Evolutionary conservation across 140 eudicot genomes (phyloP).

Genomic region (Erigeron philadelphicus): DNA sequence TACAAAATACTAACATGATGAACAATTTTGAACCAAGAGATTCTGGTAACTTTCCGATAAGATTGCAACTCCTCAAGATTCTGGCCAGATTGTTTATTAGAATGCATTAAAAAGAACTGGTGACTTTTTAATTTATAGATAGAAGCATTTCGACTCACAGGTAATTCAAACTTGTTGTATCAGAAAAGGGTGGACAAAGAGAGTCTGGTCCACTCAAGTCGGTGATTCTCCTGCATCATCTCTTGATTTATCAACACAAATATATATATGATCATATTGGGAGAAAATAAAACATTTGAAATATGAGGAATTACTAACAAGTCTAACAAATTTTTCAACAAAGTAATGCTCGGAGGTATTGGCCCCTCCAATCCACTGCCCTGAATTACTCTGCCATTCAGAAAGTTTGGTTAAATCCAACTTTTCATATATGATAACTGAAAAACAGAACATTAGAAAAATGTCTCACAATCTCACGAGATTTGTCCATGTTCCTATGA

Average conservation of each 20-base stretch:
- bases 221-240: conserved; percentile 60
- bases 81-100: conserved; percentile 34
- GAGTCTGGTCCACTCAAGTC: conserved; percentile 52
- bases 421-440: neutral
- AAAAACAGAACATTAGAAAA: conserved; percentile 3
- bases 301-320: conserved; percentile 40
- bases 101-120: neutral
- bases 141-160: conserved; percentile 44
- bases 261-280: neutral
- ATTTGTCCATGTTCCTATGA: conserved; percentile 50
- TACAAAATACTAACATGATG: conserved; percentile 48
- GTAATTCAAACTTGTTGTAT: conserved; percentile 26
- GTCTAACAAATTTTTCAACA: conserved; percentile 40
- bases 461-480: conserved; percentile 44
- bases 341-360: conserved; percentile 52
- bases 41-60: conserved; percentile 48
- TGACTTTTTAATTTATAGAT: neutral
- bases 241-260: conserved; percentile 9
- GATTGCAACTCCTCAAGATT: conserved; percentile 73
- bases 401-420: neutral
- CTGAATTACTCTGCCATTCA: conserved; percentile 47
- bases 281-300: neutral
- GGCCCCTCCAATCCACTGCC: conserved; percentile 73
- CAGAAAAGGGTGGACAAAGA: conserved; percentile 41
- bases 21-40: conserved; percentile 30